A percentile compares a stretch with the other conserved stretches of the same genome.
Evolutionary conservation across 306 rosid species (phyloP).

Genomic region (Trichosanthes truncata): DNA sequence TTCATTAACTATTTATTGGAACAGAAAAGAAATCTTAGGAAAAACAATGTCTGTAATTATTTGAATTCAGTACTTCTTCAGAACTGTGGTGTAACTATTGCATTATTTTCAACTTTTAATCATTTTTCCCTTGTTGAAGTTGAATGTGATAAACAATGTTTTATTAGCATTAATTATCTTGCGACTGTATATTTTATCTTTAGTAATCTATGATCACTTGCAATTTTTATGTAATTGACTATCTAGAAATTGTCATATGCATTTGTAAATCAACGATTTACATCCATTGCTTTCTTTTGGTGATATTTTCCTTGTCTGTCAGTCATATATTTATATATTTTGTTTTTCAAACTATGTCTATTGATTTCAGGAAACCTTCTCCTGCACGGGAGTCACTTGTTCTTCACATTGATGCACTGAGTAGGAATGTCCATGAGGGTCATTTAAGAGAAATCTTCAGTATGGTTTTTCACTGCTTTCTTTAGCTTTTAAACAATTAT

Average conservation of each 20-base stretch:
- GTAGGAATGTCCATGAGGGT: conserved; percentile 95
- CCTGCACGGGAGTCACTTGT: conserved; percentile 80
- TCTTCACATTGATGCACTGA: conserved; percentile 76
- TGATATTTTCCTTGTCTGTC: background rate
- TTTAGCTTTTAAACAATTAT: background rate
- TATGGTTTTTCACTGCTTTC: conserved; percentile 26
- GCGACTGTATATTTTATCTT: background rate
- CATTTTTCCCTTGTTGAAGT: background rate
- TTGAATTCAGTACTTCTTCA: background rate
- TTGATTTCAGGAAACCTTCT: conserved; percentile 64
- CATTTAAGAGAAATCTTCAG: conserved; percentile 87
- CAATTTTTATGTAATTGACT: background rate
- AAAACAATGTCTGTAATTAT: background rate
- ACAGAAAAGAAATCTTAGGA: background rate
- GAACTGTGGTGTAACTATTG: background rate
- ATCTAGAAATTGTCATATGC: background rate
- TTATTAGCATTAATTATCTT: background rate
- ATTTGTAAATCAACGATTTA: background rate
- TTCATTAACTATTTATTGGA: background rate
- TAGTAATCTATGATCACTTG: background rate
- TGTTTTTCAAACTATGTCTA: background rate
- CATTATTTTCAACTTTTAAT: background rate
- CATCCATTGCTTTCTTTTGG: background rate
- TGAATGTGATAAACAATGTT: background rate
- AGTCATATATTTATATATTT: background rate